phyloP scores from a whole-genome alignment of 2,329 filamentous ascomycete genomes.

The Proliferodiscus dingleyae region DNA sequence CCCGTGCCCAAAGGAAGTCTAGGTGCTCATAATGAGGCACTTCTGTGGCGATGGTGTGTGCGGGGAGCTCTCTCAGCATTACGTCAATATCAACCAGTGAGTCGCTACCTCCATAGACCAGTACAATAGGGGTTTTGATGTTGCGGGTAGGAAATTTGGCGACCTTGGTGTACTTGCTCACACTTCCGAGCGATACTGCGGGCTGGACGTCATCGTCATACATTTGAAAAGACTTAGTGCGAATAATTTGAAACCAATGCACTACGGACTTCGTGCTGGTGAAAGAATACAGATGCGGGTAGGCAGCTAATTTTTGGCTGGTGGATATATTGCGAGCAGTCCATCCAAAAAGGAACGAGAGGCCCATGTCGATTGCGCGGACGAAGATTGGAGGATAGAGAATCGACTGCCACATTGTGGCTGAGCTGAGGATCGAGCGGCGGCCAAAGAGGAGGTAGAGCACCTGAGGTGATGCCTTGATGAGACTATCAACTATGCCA shows the following conservation, averaged over 20 bases:
- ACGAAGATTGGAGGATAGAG: constrained; percentile 93
- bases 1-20: constrained; percentile 90
- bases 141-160: constrained; percentile 95
- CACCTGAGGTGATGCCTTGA: constrained; percentile 89
- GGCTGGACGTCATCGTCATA: constrained; percentile 91
- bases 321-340: constrained; percentile 74
- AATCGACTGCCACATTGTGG: constrained; percentile 96
- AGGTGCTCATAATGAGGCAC: constrained; percentile 94
- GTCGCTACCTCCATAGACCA: constrained; percentile 91
- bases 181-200: constrained; percentile 64
- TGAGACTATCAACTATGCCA: constrained; percentile 83
- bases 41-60: constrained; percentile 77
- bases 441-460: constrained; percentile 90
- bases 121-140: constrained; percentile 90
- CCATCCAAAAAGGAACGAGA: constrained; percentile 88
- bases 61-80: constrained; percentile 85
- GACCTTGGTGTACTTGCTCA: constrained; percentile 87
- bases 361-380: constrained; percentile 74
- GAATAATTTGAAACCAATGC: constrained; percentile 99
- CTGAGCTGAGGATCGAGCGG: constrained; percentile 83
- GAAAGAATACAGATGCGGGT: constrained; percentile 93
- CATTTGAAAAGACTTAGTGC: constrained; percentile 95
- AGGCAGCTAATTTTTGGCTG: constrained; percentile 89
- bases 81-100: constrained; percentile 89
- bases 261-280: constrained; percentile 96